A percentile compares a stretch with the other conserved stretches of the same genome.
phyloP scores from a whole-genome alignment of 2,329 filamentous ascomycete species.

The Chrysoporthe deuterocubensis region DNA sequence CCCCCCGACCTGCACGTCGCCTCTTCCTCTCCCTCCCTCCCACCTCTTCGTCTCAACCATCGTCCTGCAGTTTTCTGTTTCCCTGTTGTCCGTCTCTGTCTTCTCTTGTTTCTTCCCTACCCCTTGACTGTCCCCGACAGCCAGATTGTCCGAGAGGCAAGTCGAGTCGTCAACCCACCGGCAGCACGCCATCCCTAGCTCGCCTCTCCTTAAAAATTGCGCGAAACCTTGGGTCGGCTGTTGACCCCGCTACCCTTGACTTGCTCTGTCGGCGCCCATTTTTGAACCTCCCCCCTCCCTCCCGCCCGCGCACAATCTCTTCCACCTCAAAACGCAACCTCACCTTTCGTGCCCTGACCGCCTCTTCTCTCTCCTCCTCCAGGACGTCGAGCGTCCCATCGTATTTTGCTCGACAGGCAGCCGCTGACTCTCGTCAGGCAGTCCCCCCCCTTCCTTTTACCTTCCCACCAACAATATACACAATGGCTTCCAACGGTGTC shows the following conservation, averaged over 20 bases:
- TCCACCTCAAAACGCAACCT: not conserved
- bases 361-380: not conserved
- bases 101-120: not conserved
- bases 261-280: not conserved
- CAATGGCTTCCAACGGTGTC: slow-evolving; percentile 58
- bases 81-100: not conserved
- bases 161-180: not conserved
- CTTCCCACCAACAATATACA: slow-evolving; percentile 37
- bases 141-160: slow-evolving; percentile 6
- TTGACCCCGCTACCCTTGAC: slow-evolving; percentile 12
- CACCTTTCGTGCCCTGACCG: not conserved
- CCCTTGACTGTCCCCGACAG: slow-evolving; percentile 3
- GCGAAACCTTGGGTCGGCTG: slow-evolving; percentile 12
- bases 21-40: slow-evolving; percentile 23
- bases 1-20: slow-evolving; percentile 30
- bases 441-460: slow-evolving; percentile 8
- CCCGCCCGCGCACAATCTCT: not conserved
- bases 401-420: not conserved
- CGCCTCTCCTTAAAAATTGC: slow-evolving; percentile 10
- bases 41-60: slow-evolving; percentile 18
- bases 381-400: not conserved
- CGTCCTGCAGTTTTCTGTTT: not conserved
- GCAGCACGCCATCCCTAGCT: slow-evolving; percentile 15
- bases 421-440: not conserved
- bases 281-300: not conserved